Evolutionary conservation across 2,329 filamentous ascomycete genomes (phyloP), one percentile per base, ranked within the genome.

Genomic region (Aspergillus aculeatinus): DNA sequence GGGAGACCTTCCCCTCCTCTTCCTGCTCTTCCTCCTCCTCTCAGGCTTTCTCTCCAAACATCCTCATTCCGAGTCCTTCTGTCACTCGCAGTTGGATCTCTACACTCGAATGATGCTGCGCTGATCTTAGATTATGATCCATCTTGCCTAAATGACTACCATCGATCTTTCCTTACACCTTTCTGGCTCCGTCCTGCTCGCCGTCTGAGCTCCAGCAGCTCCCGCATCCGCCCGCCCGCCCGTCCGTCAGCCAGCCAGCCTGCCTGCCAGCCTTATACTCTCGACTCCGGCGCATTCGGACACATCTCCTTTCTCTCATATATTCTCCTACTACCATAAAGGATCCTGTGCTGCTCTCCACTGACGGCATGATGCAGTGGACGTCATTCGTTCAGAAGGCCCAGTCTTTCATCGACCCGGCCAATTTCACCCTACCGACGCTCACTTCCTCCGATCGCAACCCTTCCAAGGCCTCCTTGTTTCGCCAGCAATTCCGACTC

Each of bases 401-500:
- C 68, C 92, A 96, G 83, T 91, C 93, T 79, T 84, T 96, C 79
- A 96, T 97, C 80, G 94, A 97, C 77, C 91, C 92, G 57, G 90
- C 90, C 66, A 88, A 92, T 75, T 88, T 90, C 72, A 87, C 89
- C 74, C 87, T 91, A 69, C 81, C 90, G 65, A 86, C 87, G 67
- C 83, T 91, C 61, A 87, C 88, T 67, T 85, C 87, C 71, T 86
- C 89, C 60, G 91, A 95, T 77, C 86, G 85, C 64, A 89, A 91
- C 74, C 92, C 93, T 53, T 94, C 93, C 72, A 98, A 97, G 80
- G 88, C 92, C 58, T 89, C 90, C 55, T 86, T 98, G 60, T 99
- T 98, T 81, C 92, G 95, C 80, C 89, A 90, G 76, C 95, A 99
- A 79, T 99, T 99, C 81, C 91, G 95, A 67, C 89, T 99, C 35